Percentiles rank a stretch among this genome's conserved stretches.
Evolutionary conservation across 768 basidiomycete genomes (phyloP).

Genomic region (Leucogyrophana mollusca): DNA sequence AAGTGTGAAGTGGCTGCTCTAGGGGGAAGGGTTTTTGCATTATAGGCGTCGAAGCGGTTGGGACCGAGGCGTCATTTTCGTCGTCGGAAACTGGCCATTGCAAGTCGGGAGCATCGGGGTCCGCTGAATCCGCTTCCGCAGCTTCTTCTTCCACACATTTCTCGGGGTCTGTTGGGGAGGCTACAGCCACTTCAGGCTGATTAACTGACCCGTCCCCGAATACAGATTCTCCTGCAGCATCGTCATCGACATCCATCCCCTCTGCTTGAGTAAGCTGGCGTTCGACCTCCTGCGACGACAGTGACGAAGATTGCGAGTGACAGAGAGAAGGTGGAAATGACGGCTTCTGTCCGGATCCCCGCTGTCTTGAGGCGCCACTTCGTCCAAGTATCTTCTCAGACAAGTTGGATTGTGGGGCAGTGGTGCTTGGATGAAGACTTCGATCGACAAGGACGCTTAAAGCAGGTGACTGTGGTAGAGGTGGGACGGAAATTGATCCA

Average conservation of each 20-base stretch:
- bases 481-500: slow-evolving; percentile 8
- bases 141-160: no score
- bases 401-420: slow-evolving; percentile 13
- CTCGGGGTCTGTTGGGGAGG: no score
- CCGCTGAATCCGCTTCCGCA: neutral
- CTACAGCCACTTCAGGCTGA: no score
- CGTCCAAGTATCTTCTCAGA: slow-evolving; percentile 13
- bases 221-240: slow-evolving; percentile 1
- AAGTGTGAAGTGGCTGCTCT: no score
- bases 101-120: slow-evolving; percentile 18
- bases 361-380: no score
- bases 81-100: slow-evolving; percentile 26
- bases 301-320: slow-evolving; percentile 28
- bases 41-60: no score
- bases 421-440: slow-evolving; percentile 4
- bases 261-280: slow-evolving; percentile 46
- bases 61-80: slow-evolving; percentile 6
- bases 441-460: slow-evolving; percentile 16
- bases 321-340: neutral
- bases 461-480: slow-evolving; percentile 18
- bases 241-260: slow-evolving; percentile 12
- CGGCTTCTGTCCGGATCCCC: no score
- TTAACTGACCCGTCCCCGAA: no score
- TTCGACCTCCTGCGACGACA: slow-evolving; percentile 44
- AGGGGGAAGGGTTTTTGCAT: no score